Base-by-base conservation (phyloP, 2,329 filamentous ascomycete genomes). In the Microsporum audouinii region DNA sequence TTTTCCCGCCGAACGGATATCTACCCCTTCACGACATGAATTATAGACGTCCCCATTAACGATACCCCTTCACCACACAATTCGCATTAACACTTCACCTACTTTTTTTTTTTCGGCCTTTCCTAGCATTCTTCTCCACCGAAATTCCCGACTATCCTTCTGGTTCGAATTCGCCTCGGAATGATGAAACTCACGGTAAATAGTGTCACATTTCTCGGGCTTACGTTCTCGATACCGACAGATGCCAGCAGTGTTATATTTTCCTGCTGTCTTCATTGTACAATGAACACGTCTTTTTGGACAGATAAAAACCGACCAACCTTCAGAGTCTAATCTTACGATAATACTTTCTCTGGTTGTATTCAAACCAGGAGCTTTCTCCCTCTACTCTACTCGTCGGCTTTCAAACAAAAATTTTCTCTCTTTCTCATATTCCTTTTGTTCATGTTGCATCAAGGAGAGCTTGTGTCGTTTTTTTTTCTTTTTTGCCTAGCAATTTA, bases 11-110 rank as follows among this genome's bases (percentile, higher is more conserved):
- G 38, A 51, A 10, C 33, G 36, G 14, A 59, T 34, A 17, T 60
- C 56, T 34, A n/a, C 27, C 59, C 12, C 41, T 55, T 55, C 43
- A 60, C 47, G 47, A 57, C 34, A 53, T 41, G 49, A 60, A 57
- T 49, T 60, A 60, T 57, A 60, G 47, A 57, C 62, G 51, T 43
- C 59, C 39, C 47, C 2, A 60, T 49, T 58, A 31, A 58, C 39
- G 56, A 58, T 58, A 58, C 39, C 56, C 39, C 53, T 39, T 57
- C 49, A 55, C 31, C 49, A 55, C 49, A 55, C 34, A 55, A 55
- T 31, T 55, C 49, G 49, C 49, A 34, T 55, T 55, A 34, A 31
- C 49, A 34, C 17, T 49, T 49, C 45, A 23, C 23, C 45, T 27
- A 31, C 43, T 8, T 10, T 2, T 31, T 29, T 29, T 17, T 27